phyloP scores from a whole-genome alignment of 2,329 filamentous ascomycete species.

The Colletotrichum scovillei region DNA sequence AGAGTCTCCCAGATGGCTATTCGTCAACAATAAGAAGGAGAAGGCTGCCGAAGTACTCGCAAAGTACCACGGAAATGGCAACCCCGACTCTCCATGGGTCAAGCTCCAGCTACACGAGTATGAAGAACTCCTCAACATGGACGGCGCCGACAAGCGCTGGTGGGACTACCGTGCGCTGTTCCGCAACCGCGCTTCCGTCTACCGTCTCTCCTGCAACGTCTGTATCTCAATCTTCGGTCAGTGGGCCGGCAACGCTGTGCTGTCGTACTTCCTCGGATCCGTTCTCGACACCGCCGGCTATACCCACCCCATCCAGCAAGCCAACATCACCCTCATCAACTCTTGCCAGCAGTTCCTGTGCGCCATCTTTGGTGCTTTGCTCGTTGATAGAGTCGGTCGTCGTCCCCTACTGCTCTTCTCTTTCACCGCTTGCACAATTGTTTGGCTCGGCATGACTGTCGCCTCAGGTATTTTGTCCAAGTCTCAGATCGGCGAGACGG shows the following conservation, averaged over 20 bases:
- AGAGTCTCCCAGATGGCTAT: constrained; percentile 56
- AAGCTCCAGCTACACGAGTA: constrained; percentile 57
- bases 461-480: constrained; percentile 52
- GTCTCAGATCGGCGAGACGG: constrained; percentile 44
- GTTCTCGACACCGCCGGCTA: constrained; percentile 64
- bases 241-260: constrained; percentile 55
- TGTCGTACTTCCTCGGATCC: constrained; percentile 60
- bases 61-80: constrained; percentile 57
- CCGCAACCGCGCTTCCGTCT: constrained; percentile 51
- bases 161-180: constrained; percentile 60
- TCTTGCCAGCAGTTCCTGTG: constrained; percentile 61
- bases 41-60: constrained; percentile 49
- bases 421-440: constrained; percentile 57
- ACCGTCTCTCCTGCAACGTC: constrained; percentile 57
- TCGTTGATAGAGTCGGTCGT: constrained; percentile 63
- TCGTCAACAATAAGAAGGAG: constrained; percentile 51
- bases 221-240: constrained; percentile 57
- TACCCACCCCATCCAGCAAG: constrained; percentile 49
- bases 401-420: constrained; percentile 64
- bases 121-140: constrained; percentile 52
- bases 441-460: constrained; percentile 64
- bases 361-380: constrained; percentile 59
- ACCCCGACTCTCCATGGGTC: constrained; percentile 57
- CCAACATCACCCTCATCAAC: constrained; percentile 64
- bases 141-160: constrained; percentile 59